Base-by-base conservation (phyloP, 352 stramenopile species). In the Phytopythium boreale region DNA sequence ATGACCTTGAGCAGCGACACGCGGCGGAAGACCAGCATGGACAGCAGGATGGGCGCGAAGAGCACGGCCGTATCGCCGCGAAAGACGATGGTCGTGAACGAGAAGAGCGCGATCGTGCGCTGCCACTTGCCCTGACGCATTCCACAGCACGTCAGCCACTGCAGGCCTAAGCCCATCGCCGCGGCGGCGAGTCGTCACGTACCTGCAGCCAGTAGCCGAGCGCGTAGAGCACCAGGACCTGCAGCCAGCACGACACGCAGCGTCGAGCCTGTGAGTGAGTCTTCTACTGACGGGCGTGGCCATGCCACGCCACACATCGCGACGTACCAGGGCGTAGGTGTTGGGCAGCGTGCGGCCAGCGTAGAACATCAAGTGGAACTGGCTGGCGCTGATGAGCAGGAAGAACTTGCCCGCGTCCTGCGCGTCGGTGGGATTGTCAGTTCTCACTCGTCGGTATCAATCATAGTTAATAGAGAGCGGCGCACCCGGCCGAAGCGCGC, bases 321-420 rank as follows among this genome's bases (percentile, higher is more conserved):
- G 15, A 22, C 47, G 47, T 24, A 95, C 84, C 68, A 99, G 72
- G 29, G 98, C 97, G 75, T 99, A 99, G 17, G 88, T 94, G 78
- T 99, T 99, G 20, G 97, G 97, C 47, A 99, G 81, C 46, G 98
- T 97, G 34, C 98, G 88, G 47, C 85, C 93, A 20, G 97, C 82
- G 80, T 99, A 99, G 75, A 99, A 99, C 44, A 97, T 81, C 2
- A 99, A 78, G 74, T 99, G 98, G 75, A 99, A 99, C 76, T 99
- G 97, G 60, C 79, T 88, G 15, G 80, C 82, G 63, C 85, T 95
- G 57, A 98, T 80, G 1, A 98, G 43, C 53, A 98, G 69, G 58
- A 98, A 86, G 62, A 92, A 96, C 22, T 73, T 62, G 47, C 75
- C 79, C 1, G 71, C 69, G 56, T 93, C 72, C 74, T 82, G 41